These are phyloP conservation scores for Boletus coccyginus DNA, from an alignment of 768 basidiomycete genomes.

Conservation along the genomic window DNA sequence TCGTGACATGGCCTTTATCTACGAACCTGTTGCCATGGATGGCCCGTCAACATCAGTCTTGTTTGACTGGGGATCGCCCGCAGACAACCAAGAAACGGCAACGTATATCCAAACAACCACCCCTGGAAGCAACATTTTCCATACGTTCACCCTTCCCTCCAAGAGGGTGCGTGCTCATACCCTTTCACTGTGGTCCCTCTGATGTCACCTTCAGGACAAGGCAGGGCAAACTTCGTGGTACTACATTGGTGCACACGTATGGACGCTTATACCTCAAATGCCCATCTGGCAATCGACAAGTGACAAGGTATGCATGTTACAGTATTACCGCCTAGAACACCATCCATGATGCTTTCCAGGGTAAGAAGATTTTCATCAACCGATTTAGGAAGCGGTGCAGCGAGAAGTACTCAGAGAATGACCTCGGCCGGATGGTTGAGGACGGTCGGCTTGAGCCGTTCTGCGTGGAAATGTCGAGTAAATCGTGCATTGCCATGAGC, in stretches of 20 bases:
- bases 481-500: conserved; percentile 17
- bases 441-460: conserved; percentile 44
- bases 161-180: conserved; percentile 37
- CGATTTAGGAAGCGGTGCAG: conserved; percentile 37
- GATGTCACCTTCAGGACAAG: conserved; percentile 30
- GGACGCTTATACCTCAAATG: conserved; percentile 32
- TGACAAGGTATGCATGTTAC: conserved; percentile 30
- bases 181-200: background rate
- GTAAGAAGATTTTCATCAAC: conserved; percentile 34
- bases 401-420: conserved; percentile 29
- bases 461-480: conserved; percentile 37
- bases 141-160: conserved; percentile 50
- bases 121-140: conserved; percentile 33
- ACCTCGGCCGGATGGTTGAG: conserved; percentile 39
- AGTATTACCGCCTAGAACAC: background rate
- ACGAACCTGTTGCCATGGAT: conserved; percentile 57
- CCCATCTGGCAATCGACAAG: conserved; percentile 41
- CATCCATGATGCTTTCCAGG: conserved; percentile 8
- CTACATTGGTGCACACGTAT: conserved; percentile 51
- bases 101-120: conserved; percentile 32
- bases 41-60: conserved; percentile 41
- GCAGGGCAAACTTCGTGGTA: conserved; percentile 36
- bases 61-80: conserved; percentile 49
- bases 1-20: conserved; percentile 44
- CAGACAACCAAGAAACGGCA: conserved; percentile 33